A percentile compares a stretch with the other conserved stretches of the same genome.
phyloP scores from a whole-genome alignment of 2,329 filamentous ascomycete species.

The Cephalotrichum gorgonifer region DNA sequence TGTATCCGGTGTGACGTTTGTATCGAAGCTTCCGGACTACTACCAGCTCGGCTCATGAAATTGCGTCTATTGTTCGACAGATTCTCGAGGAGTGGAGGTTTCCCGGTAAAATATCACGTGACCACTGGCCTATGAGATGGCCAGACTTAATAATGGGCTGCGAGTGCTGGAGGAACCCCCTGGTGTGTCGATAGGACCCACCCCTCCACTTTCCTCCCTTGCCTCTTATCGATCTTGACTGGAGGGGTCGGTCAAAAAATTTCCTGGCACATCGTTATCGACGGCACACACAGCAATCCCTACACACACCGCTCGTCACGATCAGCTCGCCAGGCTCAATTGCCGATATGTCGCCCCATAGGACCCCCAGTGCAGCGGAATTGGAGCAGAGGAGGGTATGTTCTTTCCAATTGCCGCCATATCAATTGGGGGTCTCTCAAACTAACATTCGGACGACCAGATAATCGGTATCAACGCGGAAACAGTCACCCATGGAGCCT shows the following conservation, averaged over 20 bases:
- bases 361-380: slow-evolving; percentile 42
- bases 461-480: slow-evolving; percentile 81
- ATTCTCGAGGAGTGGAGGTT: slow-evolving; percentile 3
- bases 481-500: slow-evolving; percentile 79
- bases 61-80: slow-evolving; percentile 4
- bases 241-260: slow-evolving; percentile 12
- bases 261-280: slow-evolving; percentile 6
- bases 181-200: neutral
- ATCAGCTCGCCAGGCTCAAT: neutral
- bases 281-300: slow-evolving; percentile 1
- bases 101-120: slow-evolving; percentile 1
- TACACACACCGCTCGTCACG: slow-evolving; percentile 11
- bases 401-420: neutral
- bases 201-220: neutral
- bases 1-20: slow-evolving; percentile 3
- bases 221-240: slow-evolving; percentile 2
- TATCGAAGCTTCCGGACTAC: neutral
- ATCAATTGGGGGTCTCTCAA: neutral
- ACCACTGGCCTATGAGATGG: neutral
- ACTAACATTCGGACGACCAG: slow-evolving; percentile 29
- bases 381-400: slow-evolving; percentile 51
- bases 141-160: slow-evolving; percentile 1
- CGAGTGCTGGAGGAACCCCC: neutral
- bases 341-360: slow-evolving; percentile 28
- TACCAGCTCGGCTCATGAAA: neutral